These are phyloP conservation scores for Spiromastix sp. DNA, from an alignment of 2,329 filamentous ascomycete genomes.

Conservation along the genomic window DNA sequence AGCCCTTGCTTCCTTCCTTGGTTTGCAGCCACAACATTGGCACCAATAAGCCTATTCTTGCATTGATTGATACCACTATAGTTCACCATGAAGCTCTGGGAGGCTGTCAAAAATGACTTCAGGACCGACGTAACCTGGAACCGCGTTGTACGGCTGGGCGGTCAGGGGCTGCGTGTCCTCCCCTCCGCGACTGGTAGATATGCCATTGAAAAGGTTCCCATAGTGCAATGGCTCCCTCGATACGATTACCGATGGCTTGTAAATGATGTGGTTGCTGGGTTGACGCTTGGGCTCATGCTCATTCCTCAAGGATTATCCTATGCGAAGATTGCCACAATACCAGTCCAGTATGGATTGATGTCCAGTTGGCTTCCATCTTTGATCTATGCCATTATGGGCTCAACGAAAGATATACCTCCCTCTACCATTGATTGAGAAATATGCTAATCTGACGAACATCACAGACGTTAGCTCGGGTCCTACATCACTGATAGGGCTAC, in stretches of 20 bases:
- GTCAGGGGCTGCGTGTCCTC: conserved; percentile 27
- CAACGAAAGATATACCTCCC: conserved; percentile 43
- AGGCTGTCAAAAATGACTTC: conserved; percentile 12
- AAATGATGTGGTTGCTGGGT: conserved; percentile 51
- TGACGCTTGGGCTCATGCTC: conserved; percentile 50
- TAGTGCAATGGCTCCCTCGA: conserved; percentile 52
- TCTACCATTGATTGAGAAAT: no score
- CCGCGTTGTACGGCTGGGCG: conserved; percentile 8
- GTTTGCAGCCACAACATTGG: no score
- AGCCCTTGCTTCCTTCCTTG: no score
- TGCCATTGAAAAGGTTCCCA: conserved; percentile 49
- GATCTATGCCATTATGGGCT: conserved; percentile 51
- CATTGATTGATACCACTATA: no score
- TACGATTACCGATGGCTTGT: conserved; percentile 53
- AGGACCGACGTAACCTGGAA: conserved; percentile 15
- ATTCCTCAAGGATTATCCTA: conserved; percentile 53
- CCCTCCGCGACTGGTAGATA: conserved; percentile 48
- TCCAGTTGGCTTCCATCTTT: conserved; percentile 49
- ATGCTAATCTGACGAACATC: no score
- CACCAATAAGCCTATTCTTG: no score
- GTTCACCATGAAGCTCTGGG: conserved; percentile 12
- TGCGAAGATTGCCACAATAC: conserved; percentile 51
- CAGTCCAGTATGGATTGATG: conserved; percentile 50
- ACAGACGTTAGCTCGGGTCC: conserved; percentile 47
- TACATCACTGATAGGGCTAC: conserved; percentile 53